Base-by-base conservation (phyloP, 345 rosid genomes). In the Pugionium cornutum region DNA sequence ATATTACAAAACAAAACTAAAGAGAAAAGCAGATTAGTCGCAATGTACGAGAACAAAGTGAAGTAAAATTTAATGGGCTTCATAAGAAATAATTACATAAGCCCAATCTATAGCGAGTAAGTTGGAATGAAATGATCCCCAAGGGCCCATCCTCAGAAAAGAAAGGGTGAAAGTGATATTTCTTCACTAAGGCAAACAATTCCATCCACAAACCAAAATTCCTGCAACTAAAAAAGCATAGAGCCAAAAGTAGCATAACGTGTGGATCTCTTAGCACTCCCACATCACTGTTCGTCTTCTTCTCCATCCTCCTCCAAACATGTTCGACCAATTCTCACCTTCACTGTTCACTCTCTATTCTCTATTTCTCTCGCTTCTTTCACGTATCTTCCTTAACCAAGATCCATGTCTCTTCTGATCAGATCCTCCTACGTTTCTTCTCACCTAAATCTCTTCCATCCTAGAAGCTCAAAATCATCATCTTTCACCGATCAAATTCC, bases 381-480 rank as follows among this genome's bases (percentile, higher is more conserved):
- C 77, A 7, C 66, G 2, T 5, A 42, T 3, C 29, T 30, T 40
- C 28, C 11, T 52, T 7, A 7, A 54, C 8, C 43, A 44, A 31
- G 50, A 26, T 66, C 3, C 73, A 77, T 86, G 87, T 77, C 96
- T 75, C 73, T 86, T 29, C 75, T 87, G 47, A 68, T 82, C 65
- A 81, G 41, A 76, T 77, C 80, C 53, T 32, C 51, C 1, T 75
- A 68, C 78, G 18, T 69, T 61, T 29, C 63, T 63, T 50, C 66
- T 53, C 59, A 75, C 67, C 32, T 42, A 51, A 64, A 34, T 56
- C 60, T 28, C 69, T 41, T 6, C 42, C 73, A 62, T 10, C 48
- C 73, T 40, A 47, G 25, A 64, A 52, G 43, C 44, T 53, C 69
- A 34, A 64, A 57, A 50, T 32, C 70, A 10, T 40, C 66, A 3